phyloP scores from a whole-genome alignment of 73 alveolate genomes.

The Stentor coeruleus region DNA sequence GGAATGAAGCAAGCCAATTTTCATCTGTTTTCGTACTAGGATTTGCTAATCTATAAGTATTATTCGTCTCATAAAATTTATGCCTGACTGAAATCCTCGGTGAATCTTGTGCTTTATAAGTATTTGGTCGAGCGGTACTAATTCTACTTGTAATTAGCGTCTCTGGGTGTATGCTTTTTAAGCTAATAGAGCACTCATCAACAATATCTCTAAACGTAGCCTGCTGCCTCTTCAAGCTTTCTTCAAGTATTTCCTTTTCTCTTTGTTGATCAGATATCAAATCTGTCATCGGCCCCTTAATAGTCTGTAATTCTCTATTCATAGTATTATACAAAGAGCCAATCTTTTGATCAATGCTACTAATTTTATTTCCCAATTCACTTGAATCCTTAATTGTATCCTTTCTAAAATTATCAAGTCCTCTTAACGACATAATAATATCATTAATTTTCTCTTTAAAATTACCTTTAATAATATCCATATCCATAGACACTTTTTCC shows the following conservation, averaged over 20 bases:
- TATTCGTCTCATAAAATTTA: no score
- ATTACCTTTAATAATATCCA: neutral
- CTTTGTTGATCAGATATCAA: slow-evolving; percentile 24
- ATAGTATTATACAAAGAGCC: neutral
- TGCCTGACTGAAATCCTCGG: no score
- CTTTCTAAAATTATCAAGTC: neutral
- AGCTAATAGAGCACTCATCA: neutral
- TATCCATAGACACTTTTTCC: neutral
- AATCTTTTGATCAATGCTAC: neutral
- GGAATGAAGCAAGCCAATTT: no score
- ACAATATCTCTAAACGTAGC: neutral
- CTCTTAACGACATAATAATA: neutral
- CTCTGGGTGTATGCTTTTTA: neutral
- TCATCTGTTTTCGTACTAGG: no score
- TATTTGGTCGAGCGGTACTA: neutral
- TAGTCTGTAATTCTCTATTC: neutral
- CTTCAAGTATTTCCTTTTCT: neutral
- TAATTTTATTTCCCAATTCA: neutral
- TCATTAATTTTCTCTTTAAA: neutral
- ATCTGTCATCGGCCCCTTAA: slow-evolving; percentile 15
- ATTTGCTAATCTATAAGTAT: no score
- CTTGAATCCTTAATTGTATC: neutral
- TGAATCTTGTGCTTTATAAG: neutral
- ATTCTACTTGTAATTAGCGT: neutral
- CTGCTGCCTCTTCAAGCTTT: neutral